Base-by-base conservation (phyloP, 2,329 filamentous ascomycete species). In the Huntiella abstrusa region DNA sequence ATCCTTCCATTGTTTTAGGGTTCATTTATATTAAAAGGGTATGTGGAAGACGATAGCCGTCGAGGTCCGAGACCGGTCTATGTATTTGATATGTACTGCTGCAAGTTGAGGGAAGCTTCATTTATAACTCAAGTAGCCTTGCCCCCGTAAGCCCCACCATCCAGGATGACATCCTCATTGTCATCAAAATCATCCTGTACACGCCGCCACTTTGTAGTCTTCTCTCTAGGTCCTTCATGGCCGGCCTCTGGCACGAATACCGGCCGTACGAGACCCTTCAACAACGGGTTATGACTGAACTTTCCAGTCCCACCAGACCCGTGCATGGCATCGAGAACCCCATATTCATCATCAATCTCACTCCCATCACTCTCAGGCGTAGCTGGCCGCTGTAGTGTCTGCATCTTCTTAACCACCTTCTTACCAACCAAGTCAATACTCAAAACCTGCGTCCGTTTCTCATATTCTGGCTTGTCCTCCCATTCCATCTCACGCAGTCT, bases 401-500 rank as follows among this genome's bases (percentile, higher is more conserved):
- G 73, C 71, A 83, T 83, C 54, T 74, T 74, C 50, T 73, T 75
- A 4, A 91, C 77, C 2, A 93, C 75, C 54, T 80, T 86, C 13
- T 80, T 79, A 0, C 79, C 80, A 6, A 78, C 77, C 1, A 94
- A 64, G 58, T 94, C 85, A 51, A 94, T 82, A 56, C 82, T 88
- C 53, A 92, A 73, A 1, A 95, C 80, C 50, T 91, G 79, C 54
- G 73, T 75, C 49, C 83, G 72, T 69, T 88, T 93, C 64, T 95
- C 87, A 60, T 86, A 94, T 51, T 92, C 87, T 0, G 86, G 85
- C 44, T 73, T 68, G 3, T 81, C 78, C 53, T 81, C 82, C 77
- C 86, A 92, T 55, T 93, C 83, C 68, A 91, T 78, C 61, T 93
- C 84, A 4, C 84, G 68, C 53, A 93, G 62, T 3, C 87, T 65